Conservation (phyloP, 768 basidiomycete genomes). For the Trametes elegans region DNA sequence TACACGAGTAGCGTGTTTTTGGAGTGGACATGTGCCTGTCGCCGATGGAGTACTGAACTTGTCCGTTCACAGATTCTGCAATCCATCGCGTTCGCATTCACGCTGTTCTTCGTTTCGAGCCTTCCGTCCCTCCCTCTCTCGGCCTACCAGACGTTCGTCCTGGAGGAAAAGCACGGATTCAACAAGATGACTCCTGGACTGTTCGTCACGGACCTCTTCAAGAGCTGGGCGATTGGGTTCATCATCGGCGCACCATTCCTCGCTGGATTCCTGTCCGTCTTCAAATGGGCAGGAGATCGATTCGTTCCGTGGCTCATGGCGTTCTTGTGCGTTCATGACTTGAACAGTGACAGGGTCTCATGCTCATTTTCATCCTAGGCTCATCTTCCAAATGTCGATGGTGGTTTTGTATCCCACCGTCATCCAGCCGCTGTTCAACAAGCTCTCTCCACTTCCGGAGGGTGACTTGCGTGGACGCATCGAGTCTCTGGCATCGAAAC, state of each 20-base stretch:
- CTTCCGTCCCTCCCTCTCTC: slow-evolving; percentile 73
- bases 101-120: slow-evolving; percentile 64
- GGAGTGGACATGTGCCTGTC: not conserved
- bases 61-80: slow-evolving; percentile 64
- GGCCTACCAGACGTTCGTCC: slow-evolving; percentile 86
- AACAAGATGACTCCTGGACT: slow-evolving; percentile 86
- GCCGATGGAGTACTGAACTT: not conserved
- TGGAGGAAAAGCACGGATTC: slow-evolving; percentile 95
- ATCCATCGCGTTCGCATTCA: slow-evolving; percentile 72
- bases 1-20: not conserved
- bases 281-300: slow-evolving; percentile 89
- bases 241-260: slow-evolving; percentile 83
- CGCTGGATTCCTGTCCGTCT: slow-evolving; percentile 82
- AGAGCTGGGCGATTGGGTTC: slow-evolving; percentile 70
- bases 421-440: slow-evolving; percentile 98
- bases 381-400: slow-evolving; percentile 82
- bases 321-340: slow-evolving; percentile 64
- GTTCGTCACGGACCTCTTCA: slow-evolving; percentile 78
- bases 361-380: slow-evolving; percentile 38
- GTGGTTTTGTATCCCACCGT: slow-evolving; percentile 79
- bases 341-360: no score
- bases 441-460: slow-evolving; percentile 78
- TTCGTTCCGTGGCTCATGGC: slow-evolving; percentile 94
- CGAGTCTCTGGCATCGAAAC: slow-evolving; percentile 70
- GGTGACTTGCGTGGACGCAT: slow-evolving; percentile 79